phyloP scores from a whole-genome alignment of 2,329 filamentous ascomycete genomes.

The Acrocalymma vagum region DNA sequence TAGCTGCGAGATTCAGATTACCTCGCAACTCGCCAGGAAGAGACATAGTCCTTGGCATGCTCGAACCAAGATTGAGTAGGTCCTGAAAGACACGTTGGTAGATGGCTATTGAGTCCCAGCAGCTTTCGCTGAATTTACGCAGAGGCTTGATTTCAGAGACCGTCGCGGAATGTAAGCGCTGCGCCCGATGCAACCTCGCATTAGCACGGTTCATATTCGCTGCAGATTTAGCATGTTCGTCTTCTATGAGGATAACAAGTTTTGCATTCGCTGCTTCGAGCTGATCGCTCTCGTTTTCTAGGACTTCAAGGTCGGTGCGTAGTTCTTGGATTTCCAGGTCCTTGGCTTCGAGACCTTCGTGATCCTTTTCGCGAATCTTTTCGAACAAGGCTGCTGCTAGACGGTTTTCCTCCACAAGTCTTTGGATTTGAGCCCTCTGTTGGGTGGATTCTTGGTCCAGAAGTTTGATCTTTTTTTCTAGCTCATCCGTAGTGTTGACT shows the following conservation, averaged over 20 bases:
- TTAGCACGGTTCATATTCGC: conserved; percentile 4
- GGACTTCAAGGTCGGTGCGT: neutral
- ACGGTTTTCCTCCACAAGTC: conserved; percentile 20
- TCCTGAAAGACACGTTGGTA: conserved; percentile 17
- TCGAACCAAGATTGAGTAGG: neutral
- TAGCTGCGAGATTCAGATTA: conserved; percentile 8
- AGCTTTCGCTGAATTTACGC: conserved; percentile 11
- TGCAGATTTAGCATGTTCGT: conserved; percentile 7
- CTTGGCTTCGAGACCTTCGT: neutral
- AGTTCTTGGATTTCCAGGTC: neutral
- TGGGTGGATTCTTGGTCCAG: conserved; percentile 16
- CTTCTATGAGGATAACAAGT: conserved; percentile 17
- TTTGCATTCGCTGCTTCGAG: conserved; percentile 11
- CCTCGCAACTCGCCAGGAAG: no score
- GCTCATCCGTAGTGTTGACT: conserved; percentile 5
- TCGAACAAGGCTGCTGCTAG: conserved; percentile 5
- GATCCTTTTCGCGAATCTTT: neutral
- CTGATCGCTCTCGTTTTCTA: conserved; percentile 11
- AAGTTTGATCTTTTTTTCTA: conserved; percentile 12
- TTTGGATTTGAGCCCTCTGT: conserved; percentile 11
- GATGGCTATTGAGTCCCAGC: conserved; percentile 9
- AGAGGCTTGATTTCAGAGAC: conserved; percentile 20
- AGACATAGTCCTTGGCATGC: conserved; percentile 8
- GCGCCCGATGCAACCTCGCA: conserved; percentile 1
- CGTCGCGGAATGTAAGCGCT: conserved; percentile 15